These are phyloP conservation scores for Phialophora expanda DNA, from an alignment of 2,329 filamentous ascomycete genomes.

Conservation along the genomic window DNA sequence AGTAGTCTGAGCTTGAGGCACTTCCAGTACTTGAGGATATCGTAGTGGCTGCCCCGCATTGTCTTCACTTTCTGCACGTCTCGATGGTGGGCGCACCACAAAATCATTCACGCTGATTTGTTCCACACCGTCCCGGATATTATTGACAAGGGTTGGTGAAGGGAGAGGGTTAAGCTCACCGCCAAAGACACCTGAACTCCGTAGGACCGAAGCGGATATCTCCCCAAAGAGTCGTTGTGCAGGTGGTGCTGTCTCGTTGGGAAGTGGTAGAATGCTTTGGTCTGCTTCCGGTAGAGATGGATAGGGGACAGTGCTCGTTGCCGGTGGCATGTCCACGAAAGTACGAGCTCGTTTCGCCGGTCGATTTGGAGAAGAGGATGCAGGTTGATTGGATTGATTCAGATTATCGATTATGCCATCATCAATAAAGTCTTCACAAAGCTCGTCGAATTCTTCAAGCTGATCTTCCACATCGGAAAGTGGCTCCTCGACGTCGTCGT, in stretches of 20 bases:
- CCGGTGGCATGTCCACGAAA: slow-evolving; percentile 16
- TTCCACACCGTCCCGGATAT: slow-evolving; percentile 40
- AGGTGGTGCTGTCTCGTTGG: slow-evolving; percentile 38
- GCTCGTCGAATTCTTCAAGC: slow-evolving; percentile 45
- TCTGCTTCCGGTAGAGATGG: slow-evolving; percentile 49
- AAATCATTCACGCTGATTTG: slow-evolving; percentile 48
- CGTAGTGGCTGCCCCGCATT: slow-evolving; percentile 43
- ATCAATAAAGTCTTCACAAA: slow-evolving; percentile 42
- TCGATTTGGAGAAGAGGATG: slow-evolving; percentile 34
- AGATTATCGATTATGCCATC: slow-evolving; percentile 36
- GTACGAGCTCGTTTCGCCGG: slow-evolving; percentile 45
- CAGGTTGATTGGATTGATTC: slow-evolving; percentile 34
- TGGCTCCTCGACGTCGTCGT: slow-evolving; percentile 55
- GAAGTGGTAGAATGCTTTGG: slow-evolving; percentile 44
- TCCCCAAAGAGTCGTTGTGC: slow-evolving; percentile 63
- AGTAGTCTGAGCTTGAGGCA: slow-evolving; percentile 43
- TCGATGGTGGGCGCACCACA: slow-evolving; percentile 38
- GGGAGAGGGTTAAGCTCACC: slow-evolving; percentile 29
- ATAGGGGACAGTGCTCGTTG: slow-evolving; percentile 46
- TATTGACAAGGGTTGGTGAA: slow-evolving; percentile 21
- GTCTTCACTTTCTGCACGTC: slow-evolving; percentile 41
- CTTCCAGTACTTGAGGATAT: slow-evolving; percentile 47
- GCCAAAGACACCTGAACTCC: slow-evolving; percentile 58
- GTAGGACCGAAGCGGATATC: slow-evolving; percentile 61
- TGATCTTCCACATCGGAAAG: slow-evolving; percentile 53